Evolutionary conservation across 345 rosid genomes (phyloP).

Genomic region (Clarkia xantiana): DNA sequence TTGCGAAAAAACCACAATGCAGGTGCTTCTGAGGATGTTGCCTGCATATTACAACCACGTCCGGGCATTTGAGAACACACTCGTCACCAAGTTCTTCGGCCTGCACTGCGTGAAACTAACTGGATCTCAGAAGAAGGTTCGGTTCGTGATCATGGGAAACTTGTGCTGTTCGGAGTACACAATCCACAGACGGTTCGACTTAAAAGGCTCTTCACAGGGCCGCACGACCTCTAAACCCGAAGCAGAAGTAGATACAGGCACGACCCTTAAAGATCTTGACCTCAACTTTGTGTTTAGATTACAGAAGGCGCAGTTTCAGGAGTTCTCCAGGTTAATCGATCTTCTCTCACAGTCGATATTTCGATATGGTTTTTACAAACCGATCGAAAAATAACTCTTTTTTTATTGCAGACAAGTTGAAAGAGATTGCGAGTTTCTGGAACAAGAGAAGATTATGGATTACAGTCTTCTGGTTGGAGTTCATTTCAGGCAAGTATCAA

Average conservation of each 20-base stretch:
- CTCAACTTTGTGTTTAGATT: conserved; percentile 59
- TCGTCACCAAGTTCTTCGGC: conserved; percentile 79
- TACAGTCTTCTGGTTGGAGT: conserved; percentile 80
- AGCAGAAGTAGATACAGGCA: conserved; percentile 58
- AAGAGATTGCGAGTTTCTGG: conserved; percentile 82
- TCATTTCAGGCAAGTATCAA: conserved; percentile 54
- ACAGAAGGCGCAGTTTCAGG: conserved; percentile 68
- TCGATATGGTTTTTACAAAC: no score
- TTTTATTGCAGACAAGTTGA: conserved; percentile 70
- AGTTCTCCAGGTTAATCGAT: conserved; percentile 59
- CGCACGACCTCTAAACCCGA: conserved; percentile 65
- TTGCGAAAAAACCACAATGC: conserved; percentile 2
- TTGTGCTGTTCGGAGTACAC: conserved; percentile 62
- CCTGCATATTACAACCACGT: conserved; percentile 95
- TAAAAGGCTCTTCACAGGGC: conserved; percentile 95
- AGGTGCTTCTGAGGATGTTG: conserved; percentile 91
- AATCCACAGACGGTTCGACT: conserved; percentile 77
- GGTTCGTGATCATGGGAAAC: conserved; percentile 91
- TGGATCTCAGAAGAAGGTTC: conserved; percentile 64
- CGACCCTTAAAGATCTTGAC: conserved; percentile 93
- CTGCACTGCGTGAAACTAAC: conserved; percentile 86
- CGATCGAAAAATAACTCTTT: neutral
- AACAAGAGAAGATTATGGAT: conserved; percentile 88
- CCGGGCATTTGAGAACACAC: conserved; percentile 70
- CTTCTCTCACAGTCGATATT: neutral